Evolutionary conservation across 2,329 filamentous ascomycete genomes (phyloP).

Genomic region (Apiospora rasikravindrae): DNA sequence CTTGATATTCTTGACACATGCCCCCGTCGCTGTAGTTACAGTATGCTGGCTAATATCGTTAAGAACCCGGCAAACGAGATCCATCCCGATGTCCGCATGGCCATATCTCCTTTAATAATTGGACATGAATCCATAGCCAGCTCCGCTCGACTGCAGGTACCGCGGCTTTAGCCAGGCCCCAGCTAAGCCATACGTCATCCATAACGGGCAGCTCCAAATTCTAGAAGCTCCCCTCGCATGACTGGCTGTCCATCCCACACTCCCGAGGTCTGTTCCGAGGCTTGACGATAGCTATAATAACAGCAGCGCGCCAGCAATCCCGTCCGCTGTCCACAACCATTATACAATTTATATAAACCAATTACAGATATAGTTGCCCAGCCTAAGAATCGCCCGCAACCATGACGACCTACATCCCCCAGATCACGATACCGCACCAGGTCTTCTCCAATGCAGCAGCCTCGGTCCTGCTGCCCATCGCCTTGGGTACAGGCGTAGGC

Average conservation of each 20-base stretch:
- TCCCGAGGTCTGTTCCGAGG: background rate
- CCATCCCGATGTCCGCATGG: background rate
- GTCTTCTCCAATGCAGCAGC: constrained; percentile 75
- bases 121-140: background rate
- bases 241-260: background rate
- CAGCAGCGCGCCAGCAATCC: background rate
- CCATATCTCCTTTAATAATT: background rate
- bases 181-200: background rate
- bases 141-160: constrained; percentile 13
- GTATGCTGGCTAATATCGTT: background rate
- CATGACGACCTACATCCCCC: constrained; percentile 84
- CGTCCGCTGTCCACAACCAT: background rate
- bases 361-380: background rate
- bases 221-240: background rate
- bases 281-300: background rate
- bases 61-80: background rate
- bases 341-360: background rate
- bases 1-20: too few species aligned
- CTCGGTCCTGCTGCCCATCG: constrained; percentile 77
- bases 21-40: background rate
- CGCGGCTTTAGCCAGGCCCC: background rate
- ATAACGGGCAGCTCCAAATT: background rate
- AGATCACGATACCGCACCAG: constrained; percentile 70
- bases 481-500: constrained; percentile 75
- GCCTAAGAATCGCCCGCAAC: constrained; percentile 29